Evolutionary conservation across 2,329 filamentous ascomycete species (phyloP).

Genomic region (Drechslerella stenobrocha): DNA sequence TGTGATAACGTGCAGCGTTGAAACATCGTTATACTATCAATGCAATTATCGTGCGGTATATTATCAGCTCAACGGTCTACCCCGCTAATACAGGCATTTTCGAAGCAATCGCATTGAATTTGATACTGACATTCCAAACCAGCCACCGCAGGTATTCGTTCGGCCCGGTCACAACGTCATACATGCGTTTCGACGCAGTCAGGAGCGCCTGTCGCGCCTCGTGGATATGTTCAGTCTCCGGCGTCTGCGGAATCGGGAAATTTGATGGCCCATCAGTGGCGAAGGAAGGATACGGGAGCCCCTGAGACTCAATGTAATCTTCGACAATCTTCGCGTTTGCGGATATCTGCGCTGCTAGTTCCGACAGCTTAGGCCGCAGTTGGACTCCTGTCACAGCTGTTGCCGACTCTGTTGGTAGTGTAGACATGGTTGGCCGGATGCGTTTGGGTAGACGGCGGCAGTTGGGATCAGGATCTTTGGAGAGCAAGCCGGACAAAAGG

Average conservation of each 20-base stretch:
- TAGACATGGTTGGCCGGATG: slow-evolving; percentile 23
- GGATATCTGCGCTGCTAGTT: slow-evolving; percentile 44
- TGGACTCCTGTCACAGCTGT: slow-evolving; percentile 23
- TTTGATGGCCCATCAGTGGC: slow-evolving; percentile 38
- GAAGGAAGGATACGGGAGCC: slow-evolving; percentile 43
- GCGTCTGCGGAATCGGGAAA: slow-evolving; percentile 33
- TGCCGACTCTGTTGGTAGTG: slow-evolving; percentile 5
- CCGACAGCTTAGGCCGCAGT: slow-evolving; percentile 47
- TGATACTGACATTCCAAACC: slow-evolving; percentile 42
- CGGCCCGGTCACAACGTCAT: slow-evolving; percentile 36
- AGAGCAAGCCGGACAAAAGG: background rate
- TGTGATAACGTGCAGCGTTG: slow-evolving; percentile 32
- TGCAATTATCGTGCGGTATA: too few species aligned
- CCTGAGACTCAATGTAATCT: slow-evolving; percentile 41
- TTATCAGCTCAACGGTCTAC: too few species aligned
- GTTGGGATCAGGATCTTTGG: slow-evolving; percentile 9
- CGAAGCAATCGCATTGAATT: background rate
- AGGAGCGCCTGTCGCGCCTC: slow-evolving; percentile 43
- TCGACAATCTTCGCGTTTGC: slow-evolving; percentile 49
- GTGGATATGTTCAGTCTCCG: slow-evolving; percentile 32
- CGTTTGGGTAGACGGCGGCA: background rate
- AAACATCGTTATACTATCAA: slow-evolving; percentile 37
- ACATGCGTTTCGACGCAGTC: slow-evolving; percentile 43
- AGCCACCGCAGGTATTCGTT: slow-evolving; percentile 46
- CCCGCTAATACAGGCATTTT: too few species aligned